phyloP scores from a whole-genome alignment of 768 basidiomycete species.

The Kwoniella pini region DNA sequence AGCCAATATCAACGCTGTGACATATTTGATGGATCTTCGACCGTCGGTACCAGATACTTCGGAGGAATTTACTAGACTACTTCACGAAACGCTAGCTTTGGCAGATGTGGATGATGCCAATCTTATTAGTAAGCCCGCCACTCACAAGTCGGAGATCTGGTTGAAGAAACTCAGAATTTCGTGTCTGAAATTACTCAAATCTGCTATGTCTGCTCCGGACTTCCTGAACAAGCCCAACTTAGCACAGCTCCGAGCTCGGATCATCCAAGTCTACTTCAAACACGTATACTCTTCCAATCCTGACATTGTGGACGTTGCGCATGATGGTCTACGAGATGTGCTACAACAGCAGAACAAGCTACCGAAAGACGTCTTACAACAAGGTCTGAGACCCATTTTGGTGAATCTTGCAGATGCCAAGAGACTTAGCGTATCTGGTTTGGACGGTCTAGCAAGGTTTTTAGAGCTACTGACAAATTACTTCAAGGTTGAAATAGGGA shows the following conservation, averaged over 20 bases:
- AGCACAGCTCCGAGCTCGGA: conserved; percentile 74
- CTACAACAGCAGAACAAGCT: conserved; percentile 84
- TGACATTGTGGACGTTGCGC: conserved; percentile 93
- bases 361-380: conserved; percentile 92
- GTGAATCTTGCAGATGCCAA: conserved; percentile 98
- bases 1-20: conserved; percentile 94
- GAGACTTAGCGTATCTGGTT: conserved; percentile 81
- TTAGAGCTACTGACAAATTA: conserved; percentile 94
- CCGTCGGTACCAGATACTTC: conserved; percentile 89
- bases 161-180: conserved; percentile 88
- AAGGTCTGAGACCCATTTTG: conserved; percentile 89
- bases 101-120: conserved; percentile 94
- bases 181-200: conserved; percentile 87
- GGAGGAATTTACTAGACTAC: conserved; percentile 83
- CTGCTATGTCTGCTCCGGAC: conserved; percentile 91
- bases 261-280: conserved; percentile 96
- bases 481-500: conserved; percentile 99
- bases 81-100: conserved; percentile 90
- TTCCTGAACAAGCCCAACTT: conserved; percentile 71
- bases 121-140: conserved; percentile 70
- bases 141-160: conserved; percentile 75
- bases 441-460: conserved; percentile 87
- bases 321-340: conserved; percentile 87
- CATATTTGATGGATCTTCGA: conserved; percentile 84
- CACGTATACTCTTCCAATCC: conserved; percentile 87